Conservation (phyloP, 805 yeast genomes). For the Kodamaea lidongshanica region DNA sequence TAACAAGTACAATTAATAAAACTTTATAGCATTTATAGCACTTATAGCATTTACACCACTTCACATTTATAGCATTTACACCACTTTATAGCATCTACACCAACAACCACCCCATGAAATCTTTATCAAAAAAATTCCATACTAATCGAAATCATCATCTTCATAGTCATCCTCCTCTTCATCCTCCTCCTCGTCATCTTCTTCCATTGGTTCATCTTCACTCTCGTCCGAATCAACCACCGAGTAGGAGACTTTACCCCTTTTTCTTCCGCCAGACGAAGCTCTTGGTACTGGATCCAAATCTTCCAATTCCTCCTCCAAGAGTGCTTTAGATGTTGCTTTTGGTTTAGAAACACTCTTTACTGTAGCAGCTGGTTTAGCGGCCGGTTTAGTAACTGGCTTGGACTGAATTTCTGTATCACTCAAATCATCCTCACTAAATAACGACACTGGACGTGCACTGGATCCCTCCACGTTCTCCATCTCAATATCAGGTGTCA, state of each 20-base stretch:
- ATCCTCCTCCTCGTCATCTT: slow-evolving; percentile 8
- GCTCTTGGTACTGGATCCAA: slow-evolving; percentile 11
- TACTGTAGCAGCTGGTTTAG: slow-evolving; percentile 2
- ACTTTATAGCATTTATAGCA: too few relatives aligned
- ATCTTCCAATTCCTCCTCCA: slow-evolving; percentile 22
- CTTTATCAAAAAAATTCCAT: too few relatives aligned
- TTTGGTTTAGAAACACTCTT: slow-evolving; percentile 7
- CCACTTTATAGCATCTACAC: too few relatives aligned
- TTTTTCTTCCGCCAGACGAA: slow-evolving; percentile 2
- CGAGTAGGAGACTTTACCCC: slow-evolving; percentile 9
- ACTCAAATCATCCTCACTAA: slow-evolving; percentile 28
- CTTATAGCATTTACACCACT: too few relatives aligned
- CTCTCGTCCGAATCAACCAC: slow-evolving; percentile 15
- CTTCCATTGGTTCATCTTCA: slow-evolving; percentile 12
- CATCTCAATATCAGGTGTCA: slow-evolving; percentile 4
- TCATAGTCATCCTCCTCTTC: slow-evolving; percentile 16
- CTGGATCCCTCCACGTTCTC: slow-evolving; percentile 4
- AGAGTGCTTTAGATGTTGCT: slow-evolving; percentile 7
- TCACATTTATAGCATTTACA: too few relatives aligned
- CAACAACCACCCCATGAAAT: too few relatives aligned
- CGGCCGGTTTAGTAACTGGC: background rate
- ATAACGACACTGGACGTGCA: slow-evolving; percentile 11
- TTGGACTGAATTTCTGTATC: slow-evolving; percentile 7
- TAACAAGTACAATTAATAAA: too few relatives aligned
- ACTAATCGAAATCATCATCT: slow-evolving; percentile 8